Conservation (phyloP, 164 flowering plant species). For the Liquidambar formosana region DNA sequence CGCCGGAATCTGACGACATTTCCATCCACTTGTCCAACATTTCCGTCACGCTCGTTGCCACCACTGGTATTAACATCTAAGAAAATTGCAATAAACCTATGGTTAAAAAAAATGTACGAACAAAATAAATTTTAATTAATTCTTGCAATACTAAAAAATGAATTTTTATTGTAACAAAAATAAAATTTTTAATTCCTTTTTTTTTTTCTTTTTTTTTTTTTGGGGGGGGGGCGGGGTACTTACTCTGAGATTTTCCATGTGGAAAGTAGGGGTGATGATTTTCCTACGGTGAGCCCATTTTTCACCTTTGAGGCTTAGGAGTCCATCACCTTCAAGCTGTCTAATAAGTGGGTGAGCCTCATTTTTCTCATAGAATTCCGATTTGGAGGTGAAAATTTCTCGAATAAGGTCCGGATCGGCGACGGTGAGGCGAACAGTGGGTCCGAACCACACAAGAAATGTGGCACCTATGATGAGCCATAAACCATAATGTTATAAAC, state of each 20-base stretch:
- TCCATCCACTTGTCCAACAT: constrained; percentile 71
- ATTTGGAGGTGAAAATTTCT: constrained; percentile 73
- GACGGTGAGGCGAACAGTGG: constrained; percentile 78
- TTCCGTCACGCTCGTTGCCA: constrained; percentile 61
- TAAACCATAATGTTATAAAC: background rate
- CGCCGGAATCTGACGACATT: constrained; percentile 42
- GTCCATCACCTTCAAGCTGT: constrained; percentile 96
- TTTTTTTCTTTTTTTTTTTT: no score
- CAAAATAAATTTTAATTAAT: no score
- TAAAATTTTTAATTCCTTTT: no score
- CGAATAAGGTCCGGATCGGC: constrained; percentile 89
- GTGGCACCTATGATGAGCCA: constrained; percentile 64
- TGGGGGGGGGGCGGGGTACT: constrained; percentile 2
- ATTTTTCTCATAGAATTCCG: constrained; percentile 80
- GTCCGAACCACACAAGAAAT: constrained; percentile 96
- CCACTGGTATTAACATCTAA: constrained; percentile 75
- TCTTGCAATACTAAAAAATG: no score
- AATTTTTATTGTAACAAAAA: no score
- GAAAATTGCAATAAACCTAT: background rate
- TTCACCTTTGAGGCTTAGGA: constrained; percentile 87
- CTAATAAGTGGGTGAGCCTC: constrained; percentile 83
- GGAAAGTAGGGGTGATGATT: constrained; percentile 84
- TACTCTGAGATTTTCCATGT: constrained; percentile 96
- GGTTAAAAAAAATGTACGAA: no score
- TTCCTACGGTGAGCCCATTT: constrained; percentile 98